These are phyloP conservation scores for Phyllosticta citriasiana DNA, from an alignment of 2,329 filamentous ascomycete species.

Conservation along the genomic window DNA sequence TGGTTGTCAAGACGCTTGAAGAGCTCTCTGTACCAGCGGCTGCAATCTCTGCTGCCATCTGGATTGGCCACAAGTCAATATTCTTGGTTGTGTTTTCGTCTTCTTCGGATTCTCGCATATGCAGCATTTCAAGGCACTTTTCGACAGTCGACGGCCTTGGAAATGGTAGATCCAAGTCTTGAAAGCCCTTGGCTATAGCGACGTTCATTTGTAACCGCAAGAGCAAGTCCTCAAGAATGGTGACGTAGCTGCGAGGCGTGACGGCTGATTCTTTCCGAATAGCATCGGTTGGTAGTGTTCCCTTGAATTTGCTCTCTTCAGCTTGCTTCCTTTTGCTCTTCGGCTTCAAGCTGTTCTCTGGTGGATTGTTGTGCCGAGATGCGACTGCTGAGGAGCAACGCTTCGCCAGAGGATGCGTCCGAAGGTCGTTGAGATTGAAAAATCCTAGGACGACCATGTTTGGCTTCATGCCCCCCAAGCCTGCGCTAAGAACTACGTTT, in stretches of 20 bases:
- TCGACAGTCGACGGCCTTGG: conserved; percentile 22
- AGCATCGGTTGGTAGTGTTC: conserved; percentile 56
- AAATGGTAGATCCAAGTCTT: conserved; percentile 59
- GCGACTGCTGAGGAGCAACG: not conserved
- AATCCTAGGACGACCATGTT: conserved; percentile 78
- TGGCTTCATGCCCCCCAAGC: conserved; percentile 77
- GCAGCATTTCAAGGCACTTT: conserved; percentile 18
- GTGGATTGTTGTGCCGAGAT: conserved; percentile 41
- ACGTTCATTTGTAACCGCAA: conserved; percentile 73
- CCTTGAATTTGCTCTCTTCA: conserved; percentile 49
- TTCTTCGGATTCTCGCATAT: conserved; percentile 23
- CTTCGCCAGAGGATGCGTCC: conserved; percentile 47
- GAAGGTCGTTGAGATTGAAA: conserved; percentile 69
- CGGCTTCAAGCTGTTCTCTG: conserved; percentile 16
- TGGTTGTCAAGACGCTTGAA: conserved; percentile 65
- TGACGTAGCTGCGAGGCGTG: conserved; percentile 64
- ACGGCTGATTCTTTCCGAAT: conserved; percentile 60
- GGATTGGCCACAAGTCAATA: conserved; percentile 85
- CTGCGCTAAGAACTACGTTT: conserved; percentile 72
- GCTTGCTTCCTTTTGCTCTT: conserved; percentile 26
- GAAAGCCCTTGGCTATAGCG: conserved; percentile 73
- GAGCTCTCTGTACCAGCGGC: conserved; percentile 29
- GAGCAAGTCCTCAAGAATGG: conserved; percentile 71
- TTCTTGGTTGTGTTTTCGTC: conserved; percentile 59
- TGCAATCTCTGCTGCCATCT: conserved; percentile 79